A percentile compares a stretch with the other conserved stretches of the same genome.
Conservation (phyloP, 192 early-diverging fungal species). For the Podila minutissima region DNA sequence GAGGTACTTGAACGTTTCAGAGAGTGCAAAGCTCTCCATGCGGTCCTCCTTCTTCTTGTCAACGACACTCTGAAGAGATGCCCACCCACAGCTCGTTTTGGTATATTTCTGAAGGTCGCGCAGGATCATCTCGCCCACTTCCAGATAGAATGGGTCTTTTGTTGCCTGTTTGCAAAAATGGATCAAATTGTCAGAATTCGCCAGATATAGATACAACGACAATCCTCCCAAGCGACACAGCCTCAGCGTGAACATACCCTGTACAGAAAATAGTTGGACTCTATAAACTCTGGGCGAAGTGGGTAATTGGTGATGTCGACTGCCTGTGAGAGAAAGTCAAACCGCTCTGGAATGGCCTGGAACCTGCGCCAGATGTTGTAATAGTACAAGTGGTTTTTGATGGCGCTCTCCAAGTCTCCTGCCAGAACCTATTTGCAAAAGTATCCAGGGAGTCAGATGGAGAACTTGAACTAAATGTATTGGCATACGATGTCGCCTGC, state of each 20-base stretch:
- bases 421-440: constrained; percentile 67
- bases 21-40: constrained; percentile 96
- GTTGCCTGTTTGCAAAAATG: constrained; percentile 68
- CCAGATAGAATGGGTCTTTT: constrained; percentile 87
- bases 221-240: constrained; percentile 10
- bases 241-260: constrained; percentile 28
- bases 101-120: constrained; percentile 78
- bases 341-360: constrained; percentile 88
- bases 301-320: constrained; percentile 82
- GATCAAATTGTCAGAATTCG: not conserved
- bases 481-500: no score
- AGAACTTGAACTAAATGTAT: no score
- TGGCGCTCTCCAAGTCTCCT: constrained; percentile 89
- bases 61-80: constrained; percentile 70
- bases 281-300: constrained; percentile 92
- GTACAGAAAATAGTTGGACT: constrained; percentile 94
- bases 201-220: not conserved
- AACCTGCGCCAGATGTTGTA: constrained; percentile 91
- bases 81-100: constrained; percentile 85
- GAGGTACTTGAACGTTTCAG: constrained; percentile 97
- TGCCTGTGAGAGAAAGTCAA: constrained; percentile 74
- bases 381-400: constrained; percentile 83
- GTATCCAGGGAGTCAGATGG: not conserved
- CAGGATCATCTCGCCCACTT: constrained; percentile 89
- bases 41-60: constrained; percentile 76